Evolutionary conservation across 345 rosid genomes (phyloP), one percentile per base, ranked within the genome.

Genomic region (Pseudoturritis turrita): DNA sequence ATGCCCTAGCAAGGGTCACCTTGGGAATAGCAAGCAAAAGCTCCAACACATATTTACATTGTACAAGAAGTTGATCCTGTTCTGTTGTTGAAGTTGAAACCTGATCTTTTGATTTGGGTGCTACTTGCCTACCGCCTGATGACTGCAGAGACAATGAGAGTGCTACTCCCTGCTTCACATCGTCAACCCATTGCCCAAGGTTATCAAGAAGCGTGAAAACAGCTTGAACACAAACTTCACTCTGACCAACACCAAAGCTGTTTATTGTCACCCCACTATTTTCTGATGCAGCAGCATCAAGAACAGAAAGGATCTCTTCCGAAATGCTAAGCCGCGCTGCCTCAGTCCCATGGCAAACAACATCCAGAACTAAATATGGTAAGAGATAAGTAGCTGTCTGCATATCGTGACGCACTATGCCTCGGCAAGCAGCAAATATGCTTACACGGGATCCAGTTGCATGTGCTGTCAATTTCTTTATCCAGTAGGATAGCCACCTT

Each of bases 141-240:
- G 89, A 61, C 55, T 80, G 87, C 44, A 81, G 39, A 62, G 96
- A 81, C 43, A 80, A 85, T 25, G 95, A 88, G 70, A 94, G 91
- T 77, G 98, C 92, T 67, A 88, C 78, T 67, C 84, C 96, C 70
- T 89, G 97, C 66, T 86, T 84, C 78, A 85, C 79, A 76, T 91
- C 98, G 69, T 91, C 98, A 78, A 87, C 91, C 98, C 98, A 94
- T 80, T 94, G 97, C 71, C 96, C 97, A 62, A 94, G 96, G 83
- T 91, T 94, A 81, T 94, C 98, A 13, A 94, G 96, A 82, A 94
- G 96, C 72, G 92, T 91, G 78, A 94, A 94, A 51, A 91, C 87
- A 75, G 97, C 91, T 81, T 94, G 97, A 78, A 88, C 83, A 81
- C 98, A 93, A 78, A 93, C 98, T 77, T 93, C 96, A 78, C 88